Percentiles rank a stretch among this genome's conserved stretches.
These are phyloP conservation scores for Lachnellula subtilissima DNA, from an alignment of 2,329 filamentous ascomycete genomes.

Conservation along the genomic window DNA sequence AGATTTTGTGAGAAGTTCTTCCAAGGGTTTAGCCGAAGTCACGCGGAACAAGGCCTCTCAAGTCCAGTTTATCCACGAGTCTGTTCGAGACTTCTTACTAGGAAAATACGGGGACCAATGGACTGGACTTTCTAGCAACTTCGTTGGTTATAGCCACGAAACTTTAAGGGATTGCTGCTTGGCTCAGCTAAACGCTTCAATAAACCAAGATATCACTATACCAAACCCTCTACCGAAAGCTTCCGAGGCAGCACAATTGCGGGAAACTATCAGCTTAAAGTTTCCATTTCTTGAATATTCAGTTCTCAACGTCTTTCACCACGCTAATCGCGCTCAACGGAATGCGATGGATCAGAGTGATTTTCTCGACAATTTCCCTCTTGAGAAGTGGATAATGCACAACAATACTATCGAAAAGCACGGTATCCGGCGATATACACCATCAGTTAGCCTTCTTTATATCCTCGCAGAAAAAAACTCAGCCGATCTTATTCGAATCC, in stretches of 20 bases:
- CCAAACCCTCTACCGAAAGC: constrained; percentile 8
- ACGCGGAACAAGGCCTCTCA: constrained; percentile 27
- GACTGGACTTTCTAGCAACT: constrained; percentile 14
- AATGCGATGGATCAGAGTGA: constrained; percentile 29
- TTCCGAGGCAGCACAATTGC: constrained; percentile 18
- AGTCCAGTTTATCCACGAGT: constrained; percentile 39
- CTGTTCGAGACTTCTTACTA: constrained; percentile 38
- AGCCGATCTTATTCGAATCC: constrained; percentile 26
- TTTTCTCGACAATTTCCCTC: constrained; percentile 32
- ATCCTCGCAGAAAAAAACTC: constrained; percentile 33
- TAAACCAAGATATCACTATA: constrained; percentile 11
- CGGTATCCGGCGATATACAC: constrained; percentile 24
- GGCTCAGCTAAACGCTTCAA: constrained; percentile 15
- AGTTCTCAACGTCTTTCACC: constrained; percentile 35
- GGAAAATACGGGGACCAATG: constrained; percentile 28
- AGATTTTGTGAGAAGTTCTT: constrained; percentile 35
- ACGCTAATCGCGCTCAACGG: constrained; percentile 36
- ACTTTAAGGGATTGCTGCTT: constrained; percentile 23
- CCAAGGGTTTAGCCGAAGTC: constrained; percentile 40
- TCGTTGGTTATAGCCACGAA: constrained; percentile 23
- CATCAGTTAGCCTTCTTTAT: constrained; percentile 30
- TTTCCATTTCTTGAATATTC: constrained; percentile 47
- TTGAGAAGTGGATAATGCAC: constrained; percentile 29
- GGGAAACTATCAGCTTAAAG: constrained; percentile 14
- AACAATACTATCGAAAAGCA: constrained; percentile 31